phyloP scores from a whole-genome alignment of 23 red algal species.

The Gracilaria gracilis region DNA sequence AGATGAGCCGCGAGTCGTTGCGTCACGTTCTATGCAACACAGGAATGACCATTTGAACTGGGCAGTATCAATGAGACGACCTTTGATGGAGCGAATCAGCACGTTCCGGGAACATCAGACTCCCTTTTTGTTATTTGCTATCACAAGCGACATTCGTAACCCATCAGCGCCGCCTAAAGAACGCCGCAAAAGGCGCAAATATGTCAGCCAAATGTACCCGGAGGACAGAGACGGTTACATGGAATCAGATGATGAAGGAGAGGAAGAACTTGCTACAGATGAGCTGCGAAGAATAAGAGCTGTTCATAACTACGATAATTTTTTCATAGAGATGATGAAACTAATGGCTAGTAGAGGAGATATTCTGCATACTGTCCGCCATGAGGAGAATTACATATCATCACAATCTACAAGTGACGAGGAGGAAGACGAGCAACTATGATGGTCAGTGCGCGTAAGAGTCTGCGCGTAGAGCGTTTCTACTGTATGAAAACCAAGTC shows the following conservation, averaged over 20 bases:
- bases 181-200: not conserved
- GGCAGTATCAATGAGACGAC: not conserved
- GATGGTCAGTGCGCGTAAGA: not conserved
- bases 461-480: not conserved
- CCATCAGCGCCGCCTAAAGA: not conserved
- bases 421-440: constrained; percentile 25
- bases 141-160: not conserved
- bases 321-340: constrained; percentile 74
- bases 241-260: constrained; percentile 41
- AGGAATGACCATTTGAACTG: constrained; percentile 7
- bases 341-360: constrained; percentile 66
- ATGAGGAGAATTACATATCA: constrained; percentile 16
- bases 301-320: constrained; percentile 65
- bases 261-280: constrained; percentile 10
- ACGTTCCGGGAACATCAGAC: constrained; percentile 55
- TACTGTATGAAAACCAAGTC: no score
- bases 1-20: constrained; percentile 15
- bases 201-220: no score
- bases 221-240: not conserved
- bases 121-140: constrained; percentile 52
- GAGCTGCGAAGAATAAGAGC: constrained; percentile 56
- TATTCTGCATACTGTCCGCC: constrained; percentile 35
- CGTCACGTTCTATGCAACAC: not conserved
- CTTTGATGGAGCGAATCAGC: constrained; percentile 27
- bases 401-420: constrained; percentile 7